Evolutionary conservation across 164 flowering plant genomes (phyloP).

Genomic region (Paratinospora sagittata): DNA sequence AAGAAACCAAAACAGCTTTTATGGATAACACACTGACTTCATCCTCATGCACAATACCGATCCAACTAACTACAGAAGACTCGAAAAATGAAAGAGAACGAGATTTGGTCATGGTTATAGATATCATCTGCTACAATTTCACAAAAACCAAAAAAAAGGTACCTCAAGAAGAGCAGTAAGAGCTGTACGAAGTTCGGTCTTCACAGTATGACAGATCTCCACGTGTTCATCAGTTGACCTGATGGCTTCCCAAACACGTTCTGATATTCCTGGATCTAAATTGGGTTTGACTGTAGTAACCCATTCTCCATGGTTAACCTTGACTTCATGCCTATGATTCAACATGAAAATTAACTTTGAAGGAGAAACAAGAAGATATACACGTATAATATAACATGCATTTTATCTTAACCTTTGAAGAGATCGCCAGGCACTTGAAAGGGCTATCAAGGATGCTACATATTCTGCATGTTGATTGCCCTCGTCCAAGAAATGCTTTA

Average conservation of each 20-base stretch:
- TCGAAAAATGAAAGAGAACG: neutral
- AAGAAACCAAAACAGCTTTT: too few species aligned
- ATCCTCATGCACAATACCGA: neutral
- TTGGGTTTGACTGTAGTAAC: slow-evolving; percentile 55
- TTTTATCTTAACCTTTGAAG: slow-evolving; percentile 48
- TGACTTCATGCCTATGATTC: slow-evolving; percentile 72
- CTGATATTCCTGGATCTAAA: slow-evolving; percentile 70
- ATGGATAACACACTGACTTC: neutral
- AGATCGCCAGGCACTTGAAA: slow-evolving; percentile 62
- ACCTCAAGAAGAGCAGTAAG: slow-evolving; percentile 69
- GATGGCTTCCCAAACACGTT: slow-evolving; percentile 76
- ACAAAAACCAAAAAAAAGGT: too few species aligned
- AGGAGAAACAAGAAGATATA: neutral
- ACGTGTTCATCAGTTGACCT: slow-evolving; percentile 43
- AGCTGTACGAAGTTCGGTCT: slow-evolving; percentile 53
- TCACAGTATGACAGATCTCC: slow-evolving; percentile 37
- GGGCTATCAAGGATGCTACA: slow-evolving; percentile 67
- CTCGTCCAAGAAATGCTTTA: slow-evolving; percentile 45
- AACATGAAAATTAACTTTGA: slow-evolving; percentile 9
- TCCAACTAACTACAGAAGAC: neutral
- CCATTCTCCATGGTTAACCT: slow-evolving; percentile 88
- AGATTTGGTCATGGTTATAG: neutral
- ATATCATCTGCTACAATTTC: neutral
- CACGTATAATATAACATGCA: neutral
- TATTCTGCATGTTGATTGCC: slow-evolving; percentile 29